Base-by-base conservation (phyloP, 192 early-diverging fungal genomes). In the Geranomyces variabilis region DNA sequence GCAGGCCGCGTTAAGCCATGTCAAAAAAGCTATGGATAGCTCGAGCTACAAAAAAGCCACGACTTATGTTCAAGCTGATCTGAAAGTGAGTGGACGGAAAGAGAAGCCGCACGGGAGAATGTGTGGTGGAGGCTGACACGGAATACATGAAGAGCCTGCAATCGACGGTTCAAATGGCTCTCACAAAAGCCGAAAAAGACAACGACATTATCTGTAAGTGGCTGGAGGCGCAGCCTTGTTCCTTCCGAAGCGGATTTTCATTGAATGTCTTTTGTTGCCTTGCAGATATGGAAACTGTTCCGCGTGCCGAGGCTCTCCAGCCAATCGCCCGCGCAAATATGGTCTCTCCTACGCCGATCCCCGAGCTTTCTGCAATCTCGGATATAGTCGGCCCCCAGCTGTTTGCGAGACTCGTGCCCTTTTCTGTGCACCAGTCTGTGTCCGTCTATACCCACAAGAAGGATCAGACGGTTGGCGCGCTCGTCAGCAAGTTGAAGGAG, bases 391-490 rank as follows among this genome's bases (percentile, higher is more conserved):
- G 88, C 2, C 71, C 88, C 17, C 93, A 94, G n/a, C 71, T 96
- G 57, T 96, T 97, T 61, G 84, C 87, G 44, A 87, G 86, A 13
- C 81, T 97, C 36, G 93, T 97, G 10, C 95, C 95, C 10, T 93
- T 95, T 81, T 92, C 91, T 4, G 91, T 95, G 29, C 94, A 97
- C 78, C 93, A 94, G 76, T 92, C 93, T 1, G 91, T 88, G 13
- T 93, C 91, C 63, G 83, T 94, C 9, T 97, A 95, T 75, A 86
- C 84, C n/a, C 88, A 91, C 70, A 84, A 92, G 43, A 92, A 92
- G 69, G 93, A 95, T 56, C 80, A 88, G 31, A 73, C 92, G 26
- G 84, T 95, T 7, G 88, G 86, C 57, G 86, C 86, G 44, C 85
- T 94, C 45, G 75, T 88, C 15, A 81, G 75, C 0, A 78, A 85